Evolutionary conservation across 176 grass and related monocot genomes (phyloP).

Genomic region (Triticum aestivum): IWGSC_CS_RefSeq_v2.1 NC_057814.1:633603853-633604352

Average conservation of each 20-base stretch:
- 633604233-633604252: conserved; percentile 26
- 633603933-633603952: not conserved
- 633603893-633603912: not conserved
- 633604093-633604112: conserved; percentile 45
- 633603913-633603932: not conserved
- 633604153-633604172: conserved; percentile 35
- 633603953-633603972: not conserved
- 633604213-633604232: conserved; percentile 40
- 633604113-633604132: conserved; percentile 48
- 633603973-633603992: conserved; percentile 51
- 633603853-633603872: conserved; percentile 60
- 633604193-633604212: conserved; percentile 57
- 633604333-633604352: not conserved
- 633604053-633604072: conserved; percentile 44
- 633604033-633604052: conserved; percentile 50
- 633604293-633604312: conserved; percentile 23
- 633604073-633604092: conserved; percentile 64
- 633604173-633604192: conserved; percentile 66
- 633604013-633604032: conserved; percentile 54
- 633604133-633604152: not conserved
- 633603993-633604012: conserved; percentile 56
- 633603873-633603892: not conserved
- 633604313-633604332: not conserved
- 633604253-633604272: not conserved
- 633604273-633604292: not conserved